These are phyloP conservation scores for Colletotrichum sp. DNA, from an alignment of 2,329 filamentous ascomycete genomes.

Conservation along the genomic window DNA sequence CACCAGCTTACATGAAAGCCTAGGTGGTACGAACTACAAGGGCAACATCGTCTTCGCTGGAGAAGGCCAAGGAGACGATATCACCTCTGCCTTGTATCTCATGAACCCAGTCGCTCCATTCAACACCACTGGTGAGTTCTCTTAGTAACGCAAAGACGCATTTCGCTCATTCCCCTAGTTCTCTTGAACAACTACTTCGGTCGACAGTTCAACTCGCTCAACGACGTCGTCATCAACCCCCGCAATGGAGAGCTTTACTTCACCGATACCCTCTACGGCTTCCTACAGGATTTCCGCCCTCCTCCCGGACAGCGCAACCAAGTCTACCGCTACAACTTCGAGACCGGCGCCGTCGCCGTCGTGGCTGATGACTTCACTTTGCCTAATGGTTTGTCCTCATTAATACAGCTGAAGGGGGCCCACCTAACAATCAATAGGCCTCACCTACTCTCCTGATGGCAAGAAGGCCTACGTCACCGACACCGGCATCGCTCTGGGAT, in stretches of 20 bases:
- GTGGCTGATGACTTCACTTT: constrained; percentile 63
- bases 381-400: constrained; percentile 49
- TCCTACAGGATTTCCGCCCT: constrained; percentile 61
- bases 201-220: constrained; percentile 64
- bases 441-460: constrained; percentile 61
- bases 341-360: constrained; percentile 54
- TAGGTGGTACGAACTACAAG: constrained; percentile 55
- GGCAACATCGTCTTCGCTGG: constrained; percentile 54
- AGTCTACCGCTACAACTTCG: constrained; percentile 60
- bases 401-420: accelerated
- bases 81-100: constrained; percentile 42
- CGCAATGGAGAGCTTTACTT: constrained; percentile 64
- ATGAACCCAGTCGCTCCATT: constrained; percentile 52
- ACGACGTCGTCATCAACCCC: constrained; percentile 61
- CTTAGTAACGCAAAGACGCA: not conserved
- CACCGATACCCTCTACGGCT: constrained; percentile 66
- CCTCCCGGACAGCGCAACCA: constrained; percentile 59
- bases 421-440: constrained; percentile 35
- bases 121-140: constrained; percentile 49
- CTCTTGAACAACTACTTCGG: constrained; percentile 66
- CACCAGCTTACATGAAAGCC: not conserved
- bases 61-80: constrained; percentile 52
- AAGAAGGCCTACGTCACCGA: constrained; percentile 60
- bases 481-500: constrained; percentile 51
- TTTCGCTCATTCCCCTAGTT: constrained; percentile 28